These are phyloP conservation scores for Theobroma grandiflorum DNA, from an alignment of 441 rosid genomes.

Conservation along the genomic window DNA sequence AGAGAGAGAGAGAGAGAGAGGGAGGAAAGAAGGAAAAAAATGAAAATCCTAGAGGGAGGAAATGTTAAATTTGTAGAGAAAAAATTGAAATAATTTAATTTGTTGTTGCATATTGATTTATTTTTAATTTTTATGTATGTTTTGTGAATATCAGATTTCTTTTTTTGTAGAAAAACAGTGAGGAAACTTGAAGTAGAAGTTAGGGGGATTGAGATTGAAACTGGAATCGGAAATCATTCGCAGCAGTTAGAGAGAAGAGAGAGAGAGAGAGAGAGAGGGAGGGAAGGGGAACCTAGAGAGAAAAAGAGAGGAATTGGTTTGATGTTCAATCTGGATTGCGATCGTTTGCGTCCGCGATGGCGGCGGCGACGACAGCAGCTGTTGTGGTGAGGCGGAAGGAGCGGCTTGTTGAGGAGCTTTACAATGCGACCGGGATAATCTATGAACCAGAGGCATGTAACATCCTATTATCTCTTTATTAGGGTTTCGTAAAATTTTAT, in stretches of 20 bases:
- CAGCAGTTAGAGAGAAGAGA: constrained; percentile 30
- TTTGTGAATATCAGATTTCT: constrained; percentile 34
- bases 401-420: constrained; percentile 45
- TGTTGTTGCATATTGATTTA: constrained; percentile 5
- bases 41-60: not conserved
- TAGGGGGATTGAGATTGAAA: constrained; percentile 14
- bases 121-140: constrained; percentile 21
- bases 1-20: not conserved
- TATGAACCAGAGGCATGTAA: constrained; percentile 56
- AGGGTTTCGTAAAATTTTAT: constrained; percentile 29
- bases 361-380: constrained; percentile 25
- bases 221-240: constrained; percentile 27
- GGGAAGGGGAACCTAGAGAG: constrained; percentile 31
- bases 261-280: constrained; percentile 20
- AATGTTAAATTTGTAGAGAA: not conserved
- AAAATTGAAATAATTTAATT: constrained; percentile 19
- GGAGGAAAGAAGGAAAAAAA: not conserved
- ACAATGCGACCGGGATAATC: constrained; percentile 50
- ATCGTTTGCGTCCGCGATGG: constrained; percentile 41
- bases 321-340: constrained; percentile 37
- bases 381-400: constrained; percentile 35
- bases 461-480: constrained; percentile 31
- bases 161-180: constrained; percentile 19
- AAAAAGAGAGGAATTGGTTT: constrained; percentile 14
- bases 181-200: constrained; percentile 19